These are phyloP conservation scores for Suillus lakei DNA, from an alignment of 768 basidiomycete species.

Conservation along the genomic window DNA sequence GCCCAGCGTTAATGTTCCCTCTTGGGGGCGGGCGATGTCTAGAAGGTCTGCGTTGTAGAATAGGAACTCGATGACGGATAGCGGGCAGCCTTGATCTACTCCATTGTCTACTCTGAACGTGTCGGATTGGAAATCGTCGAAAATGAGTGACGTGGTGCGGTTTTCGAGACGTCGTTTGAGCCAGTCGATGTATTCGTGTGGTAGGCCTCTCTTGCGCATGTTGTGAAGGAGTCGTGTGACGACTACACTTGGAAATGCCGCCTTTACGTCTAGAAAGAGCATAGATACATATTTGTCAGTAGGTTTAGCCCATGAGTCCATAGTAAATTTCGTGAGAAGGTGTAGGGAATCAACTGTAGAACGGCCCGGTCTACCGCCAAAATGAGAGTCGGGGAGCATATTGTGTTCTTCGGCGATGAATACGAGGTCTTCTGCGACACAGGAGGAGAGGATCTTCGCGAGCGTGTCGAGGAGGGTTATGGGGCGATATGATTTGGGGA, in stretches of 20 bases:
- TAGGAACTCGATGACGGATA: slow-evolving; percentile 29
- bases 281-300: slow-evolving; percentile 15
- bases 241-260: slow-evolving; percentile 20
- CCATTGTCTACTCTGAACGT: slow-evolving; percentile 25
- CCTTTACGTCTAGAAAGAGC: slow-evolving; percentile 15
- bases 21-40: slow-evolving; percentile 1
- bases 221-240: not conserved
- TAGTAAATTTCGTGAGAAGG: slow-evolving; percentile 21
- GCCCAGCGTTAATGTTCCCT: not conserved
- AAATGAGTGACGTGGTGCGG: slow-evolving; percentile 13
- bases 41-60: slow-evolving; percentile 35
- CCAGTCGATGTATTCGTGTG: slow-evolving; percentile 9
- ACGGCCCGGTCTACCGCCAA: slow-evolving; percentile 26
- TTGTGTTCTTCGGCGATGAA: slow-evolving; percentile 33
- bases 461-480: slow-evolving; percentile 41
- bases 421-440: slow-evolving; percentile 28
- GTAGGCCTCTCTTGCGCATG: not conserved
- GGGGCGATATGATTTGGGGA: slow-evolving; percentile 40
- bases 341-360: slow-evolving; percentile 33
- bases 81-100: slow-evolving; percentile 37
- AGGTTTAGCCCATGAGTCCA: slow-evolving; percentile 23
- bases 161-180: not conserved
- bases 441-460: slow-evolving; percentile 34
- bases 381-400: slow-evolving; percentile 38
- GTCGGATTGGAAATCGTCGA: slow-evolving; percentile 29